phyloP scores from a whole-genome alignment of 1,284 basidiomycete genomes.

The Abortiporus biennis region DNA sequence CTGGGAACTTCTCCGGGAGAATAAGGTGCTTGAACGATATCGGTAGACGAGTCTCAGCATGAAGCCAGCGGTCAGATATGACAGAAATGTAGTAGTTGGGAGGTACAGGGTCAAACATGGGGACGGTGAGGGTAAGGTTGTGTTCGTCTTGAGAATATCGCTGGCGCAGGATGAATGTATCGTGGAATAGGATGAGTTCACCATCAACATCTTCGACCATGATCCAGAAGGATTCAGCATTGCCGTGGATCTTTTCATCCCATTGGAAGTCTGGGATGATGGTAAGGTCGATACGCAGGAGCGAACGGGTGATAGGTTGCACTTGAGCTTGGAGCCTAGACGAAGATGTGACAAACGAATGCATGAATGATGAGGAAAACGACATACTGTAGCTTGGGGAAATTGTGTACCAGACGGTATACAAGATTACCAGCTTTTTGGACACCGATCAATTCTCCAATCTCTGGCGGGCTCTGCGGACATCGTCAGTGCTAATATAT shows the following conservation, averaged over 20 bases:
- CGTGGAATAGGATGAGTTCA: conserved; percentile 92
- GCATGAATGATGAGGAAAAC: conserved; percentile 2
- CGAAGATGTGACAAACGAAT: conserved; percentile 2
- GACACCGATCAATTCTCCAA: conserved; percentile 92
- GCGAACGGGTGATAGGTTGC: conserved; percentile 86
- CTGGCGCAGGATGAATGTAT: conserved; percentile 87
- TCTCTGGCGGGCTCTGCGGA: conserved; percentile 70
- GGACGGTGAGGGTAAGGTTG: conserved; percentile 90
- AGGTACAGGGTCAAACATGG: conserved; percentile 95
- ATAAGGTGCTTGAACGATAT: conserved; percentile 98
- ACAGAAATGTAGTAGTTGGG: conserved; percentile 98
- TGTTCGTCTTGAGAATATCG: conserved; percentile 93
- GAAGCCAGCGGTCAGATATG: conserved; percentile 93
- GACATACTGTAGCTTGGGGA: conserved; percentile 88
- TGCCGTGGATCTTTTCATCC: conserved; percentile 92
- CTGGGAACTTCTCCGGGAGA: conserved; percentile 94
- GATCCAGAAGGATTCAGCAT: conserved; percentile 87
- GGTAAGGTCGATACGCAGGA: conserved; percentile 84
- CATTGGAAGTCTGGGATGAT: conserved; percentile 96
- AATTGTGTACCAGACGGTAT: conserved; percentile 92
- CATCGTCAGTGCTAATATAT: no score
- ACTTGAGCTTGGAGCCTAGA: conserved; percentile 84
- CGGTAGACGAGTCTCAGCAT: conserved; percentile 90
- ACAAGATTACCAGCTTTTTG: conserved; percentile 90
- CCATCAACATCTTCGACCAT: conserved; percentile 97